phyloP scores from a whole-genome alignment of 371 early-diverging fungal genomes.

The Rhizopus stolonifer region DNA sequence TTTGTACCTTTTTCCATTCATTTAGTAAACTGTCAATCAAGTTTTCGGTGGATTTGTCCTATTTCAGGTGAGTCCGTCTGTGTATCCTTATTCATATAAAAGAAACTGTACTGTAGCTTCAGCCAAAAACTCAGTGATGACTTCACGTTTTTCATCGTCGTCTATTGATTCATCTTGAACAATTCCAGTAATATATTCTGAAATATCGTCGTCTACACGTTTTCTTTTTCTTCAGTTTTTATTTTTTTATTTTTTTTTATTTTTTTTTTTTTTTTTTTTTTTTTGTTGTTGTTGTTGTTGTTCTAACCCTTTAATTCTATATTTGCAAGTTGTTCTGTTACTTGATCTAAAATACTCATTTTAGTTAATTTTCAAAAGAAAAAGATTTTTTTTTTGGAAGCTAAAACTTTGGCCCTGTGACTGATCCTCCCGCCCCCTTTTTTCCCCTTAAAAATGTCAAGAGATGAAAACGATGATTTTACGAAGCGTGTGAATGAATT shows the following conservation, averaged over 20 bases:
- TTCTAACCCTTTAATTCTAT: conserved; percentile 37
- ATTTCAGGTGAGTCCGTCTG: background rate
- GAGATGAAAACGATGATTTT: conserved; percentile 2
- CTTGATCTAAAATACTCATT: conserved; percentile 31
- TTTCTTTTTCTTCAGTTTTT: too few species aligned
- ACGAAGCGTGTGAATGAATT: conserved; percentile 9
- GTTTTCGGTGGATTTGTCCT: conserved; percentile 41
- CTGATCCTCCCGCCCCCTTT: too few species aligned
- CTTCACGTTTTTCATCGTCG: conserved; percentile 58
- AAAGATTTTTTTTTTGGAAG: background rate
- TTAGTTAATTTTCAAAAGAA: background rate
- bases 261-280: background rate
- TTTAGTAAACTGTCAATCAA: conserved; percentile 34
- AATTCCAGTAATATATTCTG: conserved; percentile 59
- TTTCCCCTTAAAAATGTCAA: background rate
- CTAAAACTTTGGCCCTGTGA: background rate
- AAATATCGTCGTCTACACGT: conserved; percentile 43
- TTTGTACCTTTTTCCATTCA: conserved; percentile 39
- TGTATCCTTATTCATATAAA: background rate
- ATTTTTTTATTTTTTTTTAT: background rate
- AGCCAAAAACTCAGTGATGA: conserved; percentile 51
- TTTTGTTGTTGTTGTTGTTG: too few species aligned
- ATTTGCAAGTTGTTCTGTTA: conserved; percentile 22
- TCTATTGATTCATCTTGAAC: conserved; percentile 55
- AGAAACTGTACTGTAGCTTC: conserved; percentile 43